Conservation (phyloP, 768 basidiomycete genomes). For the Xerocomus brunneocitrinus region DNA sequence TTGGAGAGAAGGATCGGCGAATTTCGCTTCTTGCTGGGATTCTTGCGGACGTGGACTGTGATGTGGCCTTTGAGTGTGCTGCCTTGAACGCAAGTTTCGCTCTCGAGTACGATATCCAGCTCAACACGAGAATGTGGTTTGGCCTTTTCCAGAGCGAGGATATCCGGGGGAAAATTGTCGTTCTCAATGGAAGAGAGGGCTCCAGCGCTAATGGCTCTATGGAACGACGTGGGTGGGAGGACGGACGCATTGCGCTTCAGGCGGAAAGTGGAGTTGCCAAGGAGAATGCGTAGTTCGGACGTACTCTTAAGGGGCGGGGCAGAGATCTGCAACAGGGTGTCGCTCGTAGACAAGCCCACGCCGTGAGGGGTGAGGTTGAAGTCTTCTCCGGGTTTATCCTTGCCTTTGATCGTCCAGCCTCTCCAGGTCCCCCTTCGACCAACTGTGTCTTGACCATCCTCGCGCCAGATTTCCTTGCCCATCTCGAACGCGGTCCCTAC, state of each 20-base stretch:
- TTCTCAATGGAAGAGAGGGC: constrained; percentile 1
- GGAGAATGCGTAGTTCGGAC: constrained; percentile 55
- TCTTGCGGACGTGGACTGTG: constrained; percentile 57
- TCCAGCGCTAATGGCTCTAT: constrained; percentile 5
- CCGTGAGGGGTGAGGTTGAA: constrained; percentile 3
- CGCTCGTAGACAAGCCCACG: constrained; percentile 39
- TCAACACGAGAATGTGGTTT: constrained; percentile 72
- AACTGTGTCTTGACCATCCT: constrained; percentile 4
- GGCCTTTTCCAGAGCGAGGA: constrained; percentile 63
- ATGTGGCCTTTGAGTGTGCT: constrained; percentile 65
- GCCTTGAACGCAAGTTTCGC: constrained; percentile 76
- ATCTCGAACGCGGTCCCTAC: constrained; percentile 11
- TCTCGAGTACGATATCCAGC: constrained; percentile 75
- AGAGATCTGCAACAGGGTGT: constrained; percentile 52
- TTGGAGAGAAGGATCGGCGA: constrained; percentile 59
- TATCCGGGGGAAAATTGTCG: constrained; percentile 17
- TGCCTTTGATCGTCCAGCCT: constrained; percentile 5
- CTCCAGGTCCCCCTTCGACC: constrained; percentile 16
- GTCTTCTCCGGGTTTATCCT: constrained; percentile 6
- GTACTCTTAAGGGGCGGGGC: constrained; percentile 46
- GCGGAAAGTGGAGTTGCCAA: constrained; percentile 57
- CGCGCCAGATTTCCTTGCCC: constrained; percentile 22
- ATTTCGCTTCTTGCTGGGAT: constrained; percentile 45
- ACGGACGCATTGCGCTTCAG: constrained; percentile 52
- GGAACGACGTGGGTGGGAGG: constrained; percentile 24